These are phyloP conservation scores for Beauveria varroae DNA, from an alignment of 2,329 filamentous ascomycete genomes.

Conservation along the genomic window DNA sequence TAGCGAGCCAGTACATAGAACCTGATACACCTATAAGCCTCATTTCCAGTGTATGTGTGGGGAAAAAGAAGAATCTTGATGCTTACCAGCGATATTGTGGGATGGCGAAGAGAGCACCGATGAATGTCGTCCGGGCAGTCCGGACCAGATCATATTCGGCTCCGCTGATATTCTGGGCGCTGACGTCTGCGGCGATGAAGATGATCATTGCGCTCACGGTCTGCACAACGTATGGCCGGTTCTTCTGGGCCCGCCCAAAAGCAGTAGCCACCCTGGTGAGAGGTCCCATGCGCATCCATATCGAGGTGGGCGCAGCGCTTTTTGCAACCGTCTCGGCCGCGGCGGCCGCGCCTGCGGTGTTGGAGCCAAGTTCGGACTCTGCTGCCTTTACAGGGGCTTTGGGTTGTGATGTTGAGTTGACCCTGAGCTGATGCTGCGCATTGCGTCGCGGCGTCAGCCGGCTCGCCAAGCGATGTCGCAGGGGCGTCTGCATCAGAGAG, in stretches of 20 bases:
- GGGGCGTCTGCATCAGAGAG: neutral
- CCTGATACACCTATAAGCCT: slow-evolving; percentile 34
- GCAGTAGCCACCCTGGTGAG: slow-evolving; percentile 44
- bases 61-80: neutral
- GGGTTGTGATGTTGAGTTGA: neutral
- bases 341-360: neutral
- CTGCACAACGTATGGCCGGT: slow-evolving; percentile 73
- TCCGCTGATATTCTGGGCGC: slow-evolving; percentile 61
- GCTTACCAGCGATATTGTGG: slow-evolving; percentile 75
- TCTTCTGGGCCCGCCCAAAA: slow-evolving; percentile 65
- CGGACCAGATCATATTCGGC: slow-evolving; percentile 60
- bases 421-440: neutral
- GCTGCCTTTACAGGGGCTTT: neutral
- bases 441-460: neutral
- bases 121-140: slow-evolving; percentile 63
- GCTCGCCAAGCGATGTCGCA: neutral
- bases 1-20: slow-evolving; percentile 70
- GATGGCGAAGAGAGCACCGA: slow-evolving; percentile 66
- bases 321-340: neutral
- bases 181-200: slow-evolving; percentile 70
- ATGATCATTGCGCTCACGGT: slow-evolving; percentile 67
- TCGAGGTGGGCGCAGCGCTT: slow-evolving; percentile 21
- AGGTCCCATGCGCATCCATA: slow-evolving; percentile 53
- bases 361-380: neutral
- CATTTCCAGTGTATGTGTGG: neutral